Evolutionary conservation across 2,329 filamentous ascomycete species (phyloP).

Genomic region (Elsinoe arachidis): DNA sequence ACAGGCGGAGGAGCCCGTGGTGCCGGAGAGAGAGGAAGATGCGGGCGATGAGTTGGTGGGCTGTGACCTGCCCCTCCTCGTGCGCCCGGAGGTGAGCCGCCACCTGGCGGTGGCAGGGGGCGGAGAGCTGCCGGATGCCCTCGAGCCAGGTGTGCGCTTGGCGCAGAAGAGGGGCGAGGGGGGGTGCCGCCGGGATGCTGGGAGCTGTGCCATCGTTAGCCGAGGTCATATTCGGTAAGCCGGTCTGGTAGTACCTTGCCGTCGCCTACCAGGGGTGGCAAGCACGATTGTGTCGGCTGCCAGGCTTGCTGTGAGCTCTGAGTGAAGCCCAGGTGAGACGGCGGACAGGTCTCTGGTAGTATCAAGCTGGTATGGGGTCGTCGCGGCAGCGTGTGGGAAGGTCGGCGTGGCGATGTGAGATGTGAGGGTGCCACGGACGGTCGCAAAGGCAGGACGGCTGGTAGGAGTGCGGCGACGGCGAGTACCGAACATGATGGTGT

Average conservation of each 20-base stretch:
- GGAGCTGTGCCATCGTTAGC: background rate
- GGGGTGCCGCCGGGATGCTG: background rate
- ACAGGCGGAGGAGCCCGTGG: background rate
- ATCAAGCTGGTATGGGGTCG: background rate
- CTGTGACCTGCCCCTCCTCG: background rate
- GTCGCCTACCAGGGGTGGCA: background rate
- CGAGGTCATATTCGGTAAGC: background rate
- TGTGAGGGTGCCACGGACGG: too few species aligned
- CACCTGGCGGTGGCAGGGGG: background rate
- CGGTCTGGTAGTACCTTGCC: background rate
- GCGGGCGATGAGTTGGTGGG: background rate
- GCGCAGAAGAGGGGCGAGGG: background rate
- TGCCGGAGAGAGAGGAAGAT: slow-evolving; percentile 5
- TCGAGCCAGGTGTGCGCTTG: background rate
- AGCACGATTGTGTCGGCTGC: background rate
- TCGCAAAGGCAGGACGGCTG: too few species aligned
- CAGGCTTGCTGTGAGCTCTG: background rate
- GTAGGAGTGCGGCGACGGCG: too few species aligned
- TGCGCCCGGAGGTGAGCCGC: background rate
- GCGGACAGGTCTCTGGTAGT: background rate
- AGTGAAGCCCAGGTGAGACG: background rate
- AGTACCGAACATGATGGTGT: background rate
- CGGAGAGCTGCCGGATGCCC: background rate
- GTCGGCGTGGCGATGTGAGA: background rate
- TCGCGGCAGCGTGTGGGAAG: background rate